A percentile compares a stretch with the other conserved stretches of the same genome.
Evolutionary conservation across 1,139 yeast species (phyloP).

Genomic region (Suhomyces bribrorum): DNA sequence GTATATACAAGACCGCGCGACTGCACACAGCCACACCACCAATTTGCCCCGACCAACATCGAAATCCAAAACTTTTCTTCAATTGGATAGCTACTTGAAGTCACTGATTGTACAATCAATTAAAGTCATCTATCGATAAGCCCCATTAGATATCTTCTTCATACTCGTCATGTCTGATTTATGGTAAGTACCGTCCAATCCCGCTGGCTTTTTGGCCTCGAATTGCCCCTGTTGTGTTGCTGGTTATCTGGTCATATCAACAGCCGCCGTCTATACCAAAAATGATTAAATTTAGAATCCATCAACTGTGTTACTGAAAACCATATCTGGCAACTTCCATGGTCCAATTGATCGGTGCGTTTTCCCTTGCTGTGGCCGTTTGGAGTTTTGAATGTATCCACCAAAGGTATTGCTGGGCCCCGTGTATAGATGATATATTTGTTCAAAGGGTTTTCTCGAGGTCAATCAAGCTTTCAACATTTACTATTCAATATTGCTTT

Average conservation of each 20-base stretch:
- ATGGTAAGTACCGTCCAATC: slow-evolving; percentile 45
- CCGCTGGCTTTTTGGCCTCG: not conserved
- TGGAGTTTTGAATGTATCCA: no score
- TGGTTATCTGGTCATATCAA: not conserved
- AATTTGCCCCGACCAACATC: slow-evolving; percentile 10
- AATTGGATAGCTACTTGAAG: slow-evolving; percentile 2
- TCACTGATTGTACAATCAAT: slow-evolving; percentile 9
- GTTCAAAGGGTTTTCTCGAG: no score
- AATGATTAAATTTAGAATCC: no score
- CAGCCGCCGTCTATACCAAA: not conserved
- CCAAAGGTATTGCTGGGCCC: no score
- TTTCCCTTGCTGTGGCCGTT: no score
- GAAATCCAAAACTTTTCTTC: slow-evolving; percentile 13
- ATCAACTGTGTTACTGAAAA: no score
- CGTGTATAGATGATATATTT: no score
- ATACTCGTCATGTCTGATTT: slow-evolving; percentile 48
- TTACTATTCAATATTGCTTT: not conserved
- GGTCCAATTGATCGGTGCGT: no score
- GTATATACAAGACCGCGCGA: slow-evolving; percentile 3
- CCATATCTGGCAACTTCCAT: no score
- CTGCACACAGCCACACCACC: slow-evolving; percentile 7
- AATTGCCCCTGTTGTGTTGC: not conserved
- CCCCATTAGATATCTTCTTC: slow-evolving; percentile 3
- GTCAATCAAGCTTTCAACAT: no score
- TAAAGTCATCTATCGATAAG: slow-evolving; percentile 11